A percentile compares a stretch with the other conserved stretches of the same genome.
These are phyloP conservation scores for Pseudonectria buxi DNA, from an alignment of 2,329 filamentous ascomycete species.

Conservation along the genomic window DNA sequence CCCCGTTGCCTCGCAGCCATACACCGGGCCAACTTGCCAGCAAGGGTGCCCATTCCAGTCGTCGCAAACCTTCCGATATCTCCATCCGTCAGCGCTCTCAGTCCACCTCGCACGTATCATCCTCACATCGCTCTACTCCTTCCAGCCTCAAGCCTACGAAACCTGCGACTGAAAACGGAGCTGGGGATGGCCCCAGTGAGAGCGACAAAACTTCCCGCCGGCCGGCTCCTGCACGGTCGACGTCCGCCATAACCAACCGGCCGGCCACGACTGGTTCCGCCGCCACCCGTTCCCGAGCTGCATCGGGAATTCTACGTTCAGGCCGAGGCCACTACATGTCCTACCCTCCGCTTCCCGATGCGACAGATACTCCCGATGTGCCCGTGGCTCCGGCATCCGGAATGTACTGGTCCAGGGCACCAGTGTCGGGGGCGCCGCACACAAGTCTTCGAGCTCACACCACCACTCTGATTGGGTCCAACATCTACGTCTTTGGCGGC, in stretches of 20 bases:
- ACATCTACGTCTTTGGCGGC: slow-evolving; percentile 62
- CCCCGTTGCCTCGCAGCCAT: slow-evolving; percentile 47
- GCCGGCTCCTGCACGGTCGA: slow-evolving; percentile 43
- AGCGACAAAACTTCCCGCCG: slow-evolving; percentile 26
- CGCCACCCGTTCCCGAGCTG: slow-evolving; percentile 8
- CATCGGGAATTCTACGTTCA: slow-evolving; percentile 15
- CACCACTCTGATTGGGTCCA: slow-evolving; percentile 58
- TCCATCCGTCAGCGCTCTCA: slow-evolving; percentile 49
- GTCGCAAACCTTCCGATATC: slow-evolving; percentile 45
- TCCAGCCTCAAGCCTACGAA: slow-evolving; percentile 22
- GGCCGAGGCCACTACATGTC: slow-evolving; percentile 37
- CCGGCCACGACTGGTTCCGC: slow-evolving; percentile 20
- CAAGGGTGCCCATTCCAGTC: slow-evolving; percentile 45
- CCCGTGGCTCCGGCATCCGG: slow-evolving; percentile 58
- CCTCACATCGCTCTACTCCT: slow-evolving; percentile 16
- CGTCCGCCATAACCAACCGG: slow-evolving; percentile 42
- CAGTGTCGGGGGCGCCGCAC: slow-evolving; percentile 55
- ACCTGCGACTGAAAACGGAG: slow-evolving; percentile 16
- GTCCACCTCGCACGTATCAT: slow-evolving; percentile 35
- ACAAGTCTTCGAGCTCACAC: slow-evolving; percentile 60
- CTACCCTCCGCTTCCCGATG: slow-evolving; percentile 52
- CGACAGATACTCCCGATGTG: slow-evolving; percentile 52
- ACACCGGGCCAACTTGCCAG: slow-evolving; percentile 55
- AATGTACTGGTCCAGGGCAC: slow-evolving; percentile 66
- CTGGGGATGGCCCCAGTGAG: slow-evolving; percentile 20